These are phyloP conservation scores for Cercospora zeae-maydis DNA, from an alignment of 2,329 filamentous ascomycete genomes.

Conservation along the genomic window DNA sequence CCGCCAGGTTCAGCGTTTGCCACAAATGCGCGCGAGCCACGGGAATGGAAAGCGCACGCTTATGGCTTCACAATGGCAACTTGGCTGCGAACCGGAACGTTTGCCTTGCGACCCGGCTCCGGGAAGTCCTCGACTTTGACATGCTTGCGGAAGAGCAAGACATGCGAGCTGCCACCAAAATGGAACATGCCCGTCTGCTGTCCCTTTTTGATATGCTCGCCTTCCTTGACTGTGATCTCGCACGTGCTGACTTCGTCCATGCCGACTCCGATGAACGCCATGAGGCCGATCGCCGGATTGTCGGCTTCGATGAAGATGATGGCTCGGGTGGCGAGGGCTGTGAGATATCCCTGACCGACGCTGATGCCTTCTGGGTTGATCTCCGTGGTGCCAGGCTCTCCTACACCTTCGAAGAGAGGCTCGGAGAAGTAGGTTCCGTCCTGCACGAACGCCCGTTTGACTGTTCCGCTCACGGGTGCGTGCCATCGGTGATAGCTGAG, in stretches of 20 bases:
- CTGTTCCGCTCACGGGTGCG: constrained; percentile 60
- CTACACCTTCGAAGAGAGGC: constrained; percentile 50
- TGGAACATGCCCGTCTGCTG: constrained; percentile 76
- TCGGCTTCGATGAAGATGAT: constrained; percentile 69
- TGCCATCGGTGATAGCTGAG: constrained; percentile 72
- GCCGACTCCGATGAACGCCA: constrained; percentile 68
- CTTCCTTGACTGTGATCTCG: constrained; percentile 65
- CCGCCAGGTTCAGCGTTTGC: background rate
- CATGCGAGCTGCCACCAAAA: constrained; percentile 70
- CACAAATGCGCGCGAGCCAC: background rate
- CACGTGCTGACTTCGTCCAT: constrained; percentile 71
- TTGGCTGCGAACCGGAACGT: constrained; percentile 39
- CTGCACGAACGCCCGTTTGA: constrained; percentile 56
- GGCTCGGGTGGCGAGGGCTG: constrained; percentile 64
- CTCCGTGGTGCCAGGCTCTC: constrained; percentile 36
- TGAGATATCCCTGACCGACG: constrained; percentile 60
- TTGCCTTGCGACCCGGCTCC: constrained; percentile 33
- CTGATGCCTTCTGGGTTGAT: constrained; percentile 47
- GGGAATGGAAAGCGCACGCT: constrained; percentile 42
- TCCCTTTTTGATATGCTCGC: constrained; percentile 64
- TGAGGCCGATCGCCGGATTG: constrained; percentile 62
- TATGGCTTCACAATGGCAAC: constrained; percentile 36
- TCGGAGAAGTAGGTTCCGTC: constrained; percentile 68
- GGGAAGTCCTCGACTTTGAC: constrained; percentile 45
- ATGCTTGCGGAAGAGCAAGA: constrained; percentile 61